Evolutionary conservation across 805 yeast species (phyloP).

Genomic region (Ogataea henricii): DNA sequence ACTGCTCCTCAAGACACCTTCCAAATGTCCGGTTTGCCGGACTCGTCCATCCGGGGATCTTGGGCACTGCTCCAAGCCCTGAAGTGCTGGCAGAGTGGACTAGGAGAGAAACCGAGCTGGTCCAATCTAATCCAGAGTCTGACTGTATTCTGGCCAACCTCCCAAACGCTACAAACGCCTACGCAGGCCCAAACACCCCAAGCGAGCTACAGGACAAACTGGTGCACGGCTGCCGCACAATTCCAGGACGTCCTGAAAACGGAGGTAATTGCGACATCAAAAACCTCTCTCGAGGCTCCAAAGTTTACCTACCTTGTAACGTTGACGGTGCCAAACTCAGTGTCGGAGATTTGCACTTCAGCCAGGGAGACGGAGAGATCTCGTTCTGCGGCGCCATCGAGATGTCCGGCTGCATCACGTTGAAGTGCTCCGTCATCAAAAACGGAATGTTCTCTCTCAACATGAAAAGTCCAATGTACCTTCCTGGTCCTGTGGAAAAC

Average conservation of each 20-base stretch:
- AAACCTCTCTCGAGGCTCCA: constrained; percentile 51
- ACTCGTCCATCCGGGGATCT: constrained; percentile 51
- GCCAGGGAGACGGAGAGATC: constrained; percentile 57
- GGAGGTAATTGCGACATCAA: constrained; percentile 59
- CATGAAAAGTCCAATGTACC: constrained; percentile 48
- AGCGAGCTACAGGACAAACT: constrained; percentile 34
- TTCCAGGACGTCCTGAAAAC: constrained; percentile 54
- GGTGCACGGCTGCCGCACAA: constrained; percentile 50
- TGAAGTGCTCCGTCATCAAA: constrained; percentile 43
- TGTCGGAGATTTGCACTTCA: constrained; percentile 52
- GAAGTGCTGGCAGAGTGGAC: constrained; percentile 48
- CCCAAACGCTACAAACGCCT: constrained; percentile 39
- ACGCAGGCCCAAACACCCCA: constrained; percentile 42
- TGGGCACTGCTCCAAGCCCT: constrained; percentile 52
- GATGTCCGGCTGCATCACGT: constrained; percentile 50
- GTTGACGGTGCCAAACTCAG: constrained; percentile 50
- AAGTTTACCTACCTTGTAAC: constrained; percentile 49
- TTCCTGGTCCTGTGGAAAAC: constrained; percentile 51
- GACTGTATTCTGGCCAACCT: constrained; percentile 43
- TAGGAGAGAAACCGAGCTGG: constrained; percentile 42
- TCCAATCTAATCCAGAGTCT: constrained; percentile 37
- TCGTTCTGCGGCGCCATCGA: constrained; percentile 58
- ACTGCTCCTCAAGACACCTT: constrained; percentile 50
- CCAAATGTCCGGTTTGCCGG: constrained; percentile 54
- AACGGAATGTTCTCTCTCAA: constrained; percentile 43